These are phyloP conservation scores for Fagopyrum tataricum DNA, from an alignment of 148 eudicot genomes.

Conservation along the genomic window DNA sequence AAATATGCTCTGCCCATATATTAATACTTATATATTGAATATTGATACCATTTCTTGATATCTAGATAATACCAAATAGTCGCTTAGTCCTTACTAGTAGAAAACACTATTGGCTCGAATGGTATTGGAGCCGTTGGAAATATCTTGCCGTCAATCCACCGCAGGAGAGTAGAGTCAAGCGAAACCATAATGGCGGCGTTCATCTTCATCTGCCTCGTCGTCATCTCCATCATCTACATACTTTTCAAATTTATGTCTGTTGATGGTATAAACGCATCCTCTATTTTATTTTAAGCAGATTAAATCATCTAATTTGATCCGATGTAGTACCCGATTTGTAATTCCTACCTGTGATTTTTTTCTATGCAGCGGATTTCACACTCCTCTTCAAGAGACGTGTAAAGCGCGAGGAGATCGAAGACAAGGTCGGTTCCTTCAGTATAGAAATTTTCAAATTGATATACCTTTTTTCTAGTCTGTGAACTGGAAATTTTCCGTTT, in stretches of 20 bases:
- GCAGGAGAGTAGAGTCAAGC: neutral
- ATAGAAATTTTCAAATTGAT: neutral
- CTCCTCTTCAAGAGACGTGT: slow-evolving; percentile 53
- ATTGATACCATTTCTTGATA: too few species aligned
- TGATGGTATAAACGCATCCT: slow-evolving; percentile 39
- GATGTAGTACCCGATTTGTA: neutral
- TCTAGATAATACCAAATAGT: too few species aligned
- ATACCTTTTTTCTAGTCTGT: slow-evolving; percentile 11
- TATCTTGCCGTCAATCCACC: neutral
- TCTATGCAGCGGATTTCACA: slow-evolving; percentile 61
- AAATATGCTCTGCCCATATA: too few species aligned
- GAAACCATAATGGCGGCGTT: neutral
- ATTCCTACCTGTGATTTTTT: neutral
- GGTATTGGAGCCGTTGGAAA: neutral
- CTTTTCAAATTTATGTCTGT: slow-evolving; percentile 43
- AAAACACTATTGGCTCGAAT: too few species aligned
- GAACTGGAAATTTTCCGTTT: slow-evolving; percentile 8
- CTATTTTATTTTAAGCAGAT: neutral
- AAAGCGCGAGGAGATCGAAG: slow-evolving; percentile 62
- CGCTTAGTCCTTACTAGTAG: too few species aligned
- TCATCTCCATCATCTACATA: slow-evolving; percentile 22
- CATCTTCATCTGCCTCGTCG: slow-evolving; percentile 19
- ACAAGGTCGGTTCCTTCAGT: slow-evolving; percentile 46
- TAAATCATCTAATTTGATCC: neutral
- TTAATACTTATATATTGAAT: too few species aligned